phyloP scores from a whole-genome alignment of 768 basidiomycete species.

The Boletus subcaerulescens region DNA sequence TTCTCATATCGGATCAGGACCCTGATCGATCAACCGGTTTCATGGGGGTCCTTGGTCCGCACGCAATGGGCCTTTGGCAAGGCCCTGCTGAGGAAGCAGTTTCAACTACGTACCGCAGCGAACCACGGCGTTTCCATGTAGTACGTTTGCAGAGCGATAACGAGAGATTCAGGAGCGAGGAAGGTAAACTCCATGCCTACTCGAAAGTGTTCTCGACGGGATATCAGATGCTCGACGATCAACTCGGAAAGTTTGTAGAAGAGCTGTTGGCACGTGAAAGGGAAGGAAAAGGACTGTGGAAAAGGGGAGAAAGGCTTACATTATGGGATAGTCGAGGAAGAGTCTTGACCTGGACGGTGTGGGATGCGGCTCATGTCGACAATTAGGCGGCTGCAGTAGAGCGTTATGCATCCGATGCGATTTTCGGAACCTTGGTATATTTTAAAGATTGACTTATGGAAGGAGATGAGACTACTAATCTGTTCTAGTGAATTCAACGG shows the following conservation, averaged over 20 bases:
- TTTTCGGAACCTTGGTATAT: too few relatives aligned
- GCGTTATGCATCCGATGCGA: too few relatives aligned
- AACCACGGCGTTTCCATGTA: background rate
- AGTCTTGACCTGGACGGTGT: constrained; percentile 14
- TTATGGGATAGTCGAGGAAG: background rate
- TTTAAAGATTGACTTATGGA: too few relatives aligned
- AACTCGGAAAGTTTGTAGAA: constrained; percentile 1
- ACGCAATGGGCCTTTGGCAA: constrained; percentile 15
- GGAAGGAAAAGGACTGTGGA: constrained; percentile 4
- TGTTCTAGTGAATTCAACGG: too few relatives aligned
- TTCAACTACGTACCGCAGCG: background rate
- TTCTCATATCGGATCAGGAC: constrained; percentile 12
- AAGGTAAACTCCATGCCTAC: background rate
- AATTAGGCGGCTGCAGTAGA: background rate
- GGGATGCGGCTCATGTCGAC: constrained; percentile 12
- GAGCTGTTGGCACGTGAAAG: background rate
- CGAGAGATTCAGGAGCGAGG: background rate
- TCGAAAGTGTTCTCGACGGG: constrained; percentile 11
- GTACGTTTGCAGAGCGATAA: constrained; percentile 1
- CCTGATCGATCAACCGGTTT: constrained; percentile 14
- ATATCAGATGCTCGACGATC: constrained; percentile 7
- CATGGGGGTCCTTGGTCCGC: constrained; percentile 17
- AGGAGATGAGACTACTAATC: too few relatives aligned
- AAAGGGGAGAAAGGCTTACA: background rate
- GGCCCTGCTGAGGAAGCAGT: background rate